Percentiles rank a stretch among this genome's conserved stretches.
Evolutionary conservation across 2,329 filamentous ascomycete genomes (phyloP).

Genomic region (Magnaporthiopsis incrustans): DNA sequence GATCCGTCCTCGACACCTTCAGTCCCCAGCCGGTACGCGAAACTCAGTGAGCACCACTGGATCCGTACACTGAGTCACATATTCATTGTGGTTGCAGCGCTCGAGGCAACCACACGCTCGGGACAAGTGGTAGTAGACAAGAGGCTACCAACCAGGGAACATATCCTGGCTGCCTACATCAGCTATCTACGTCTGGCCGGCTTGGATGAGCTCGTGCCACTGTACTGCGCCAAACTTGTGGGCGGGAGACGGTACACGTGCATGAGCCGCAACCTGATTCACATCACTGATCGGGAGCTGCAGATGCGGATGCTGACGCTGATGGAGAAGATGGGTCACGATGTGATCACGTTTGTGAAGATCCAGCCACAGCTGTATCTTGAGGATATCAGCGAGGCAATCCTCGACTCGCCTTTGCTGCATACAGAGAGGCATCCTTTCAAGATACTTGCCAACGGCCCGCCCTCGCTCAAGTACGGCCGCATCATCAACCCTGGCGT

Average conservation of each 20-base stretch:
- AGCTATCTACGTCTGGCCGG: conserved; percentile 65
- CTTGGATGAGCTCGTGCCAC: conserved; percentile 70
- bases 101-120: conserved; percentile 32
- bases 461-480: conserved; percentile 48
- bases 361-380: conserved; percentile 52
- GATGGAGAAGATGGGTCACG: conserved; percentile 66
- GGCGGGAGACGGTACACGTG: conserved; percentile 57
- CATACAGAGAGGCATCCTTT: conserved; percentile 36
- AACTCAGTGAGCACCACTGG: conserved; percentile 51
- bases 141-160: conserved; percentile 49
- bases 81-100: conserved; percentile 56
- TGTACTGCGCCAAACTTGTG: conserved; percentile 78
- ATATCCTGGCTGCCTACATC: conserved; percentile 74
- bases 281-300: conserved; percentile 57
- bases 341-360: conserved; percentile 65
- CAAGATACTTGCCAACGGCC: conserved; percentile 38
- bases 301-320: conserved; percentile 63
- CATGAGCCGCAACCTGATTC: conserved; percentile 68
- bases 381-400: conserved; percentile 33
- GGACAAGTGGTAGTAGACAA: conserved; percentile 11
- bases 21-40: conserved; percentile 36
- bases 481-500: conserved; percentile 64
- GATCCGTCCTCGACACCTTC: not conserved
- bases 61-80: conserved; percentile 62
- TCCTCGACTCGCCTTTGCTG: conserved; percentile 3